These are phyloP conservation scores for Alternaria sp. DNA, from an alignment of 2,329 filamentous ascomycete species.

Conservation along the genomic window DNA sequence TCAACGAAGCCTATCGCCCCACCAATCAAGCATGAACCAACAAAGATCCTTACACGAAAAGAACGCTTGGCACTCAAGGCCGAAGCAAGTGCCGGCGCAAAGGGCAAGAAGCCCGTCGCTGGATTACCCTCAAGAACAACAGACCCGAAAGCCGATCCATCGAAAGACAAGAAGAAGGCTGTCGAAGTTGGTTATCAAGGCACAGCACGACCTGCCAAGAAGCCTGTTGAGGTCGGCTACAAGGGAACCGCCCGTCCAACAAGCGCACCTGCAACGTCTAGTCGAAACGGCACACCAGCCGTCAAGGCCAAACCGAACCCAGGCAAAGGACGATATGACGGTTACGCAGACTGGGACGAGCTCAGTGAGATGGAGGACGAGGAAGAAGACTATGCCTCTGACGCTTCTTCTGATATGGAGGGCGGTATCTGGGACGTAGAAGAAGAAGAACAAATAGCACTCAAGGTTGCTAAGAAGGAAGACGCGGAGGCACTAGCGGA, in stretches of 20 bases:
- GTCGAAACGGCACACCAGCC: constrained; percentile 32
- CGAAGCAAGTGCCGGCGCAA: constrained; percentile 51
- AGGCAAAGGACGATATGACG: constrained; percentile 43
- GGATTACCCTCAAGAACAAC: constrained; percentile 17
- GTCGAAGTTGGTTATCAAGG: constrained; percentile 54
- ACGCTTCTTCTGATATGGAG: constrained; percentile 78
- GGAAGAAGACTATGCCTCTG: constrained; percentile 69
- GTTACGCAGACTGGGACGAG: constrained; percentile 49
- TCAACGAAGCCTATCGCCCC: constrained; percentile 59
- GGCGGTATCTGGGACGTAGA: constrained; percentile 77
- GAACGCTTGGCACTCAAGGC: constrained; percentile 56
- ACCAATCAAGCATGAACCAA: constrained; percentile 76
- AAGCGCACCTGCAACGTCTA: constrained; percentile 27
- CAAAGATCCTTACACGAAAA: constrained; percentile 68
- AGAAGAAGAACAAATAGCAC: constrained; percentile 70
- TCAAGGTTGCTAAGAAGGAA: constrained; percentile 68
- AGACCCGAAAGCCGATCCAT: constrained; percentile 33
- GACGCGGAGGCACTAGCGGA: constrained; percentile 69
- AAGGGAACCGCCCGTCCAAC: constrained; percentile 46
- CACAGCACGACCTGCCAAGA: constrained; percentile 53
- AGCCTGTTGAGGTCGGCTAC: constrained; percentile 43
- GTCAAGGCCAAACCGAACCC: constrained; percentile 39
- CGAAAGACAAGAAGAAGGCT: constrained; percentile 47
- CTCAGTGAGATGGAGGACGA: constrained; percentile 59
- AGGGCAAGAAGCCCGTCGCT: constrained; percentile 40